Evolutionary conservation across 768 basidiomycete genomes (phyloP).

Genomic region (Serendipita sp.): DNA sequence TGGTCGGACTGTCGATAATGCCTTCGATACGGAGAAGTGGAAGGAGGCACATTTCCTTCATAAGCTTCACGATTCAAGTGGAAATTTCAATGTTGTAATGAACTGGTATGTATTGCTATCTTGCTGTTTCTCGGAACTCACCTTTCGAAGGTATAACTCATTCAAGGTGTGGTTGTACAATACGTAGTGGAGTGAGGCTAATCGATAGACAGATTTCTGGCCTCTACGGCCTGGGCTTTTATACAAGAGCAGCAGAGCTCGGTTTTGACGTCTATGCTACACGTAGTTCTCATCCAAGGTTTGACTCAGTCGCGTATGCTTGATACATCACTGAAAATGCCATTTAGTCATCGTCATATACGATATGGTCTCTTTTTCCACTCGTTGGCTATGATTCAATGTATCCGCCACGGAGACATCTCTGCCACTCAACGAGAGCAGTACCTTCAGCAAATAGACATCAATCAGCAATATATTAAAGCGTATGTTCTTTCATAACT

Average conservation of each 20-base stretch:
- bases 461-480: slow-evolving; percentile 45
- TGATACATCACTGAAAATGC: background rate
- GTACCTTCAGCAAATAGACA: slow-evolving; percentile 40
- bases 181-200: background rate
- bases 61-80: slow-evolving; percentile 27
- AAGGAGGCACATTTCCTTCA: slow-evolving; percentile 37
- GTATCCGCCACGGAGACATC: slow-evolving; percentile 31
- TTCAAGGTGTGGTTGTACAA: slow-evolving; percentile 31
- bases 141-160: slow-evolving; percentile 37
- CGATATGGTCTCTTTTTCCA: slow-evolving; percentile 58
- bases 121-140: background rate
- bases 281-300: slow-evolving; percentile 50
- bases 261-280: slow-evolving; percentile 48
- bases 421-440: slow-evolving; percentile 18
- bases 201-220: slow-evolving; percentile 33
- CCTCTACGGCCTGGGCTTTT: slow-evolving; percentile 43
- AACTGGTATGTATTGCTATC: slow-evolving; percentile 27
- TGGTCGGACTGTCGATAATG: slow-evolving; percentile 30
- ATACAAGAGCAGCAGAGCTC: slow-evolving; percentile 40
- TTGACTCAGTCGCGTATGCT: slow-evolving; percentile 12
- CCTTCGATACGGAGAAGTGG: slow-evolving; percentile 46
- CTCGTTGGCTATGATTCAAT: slow-evolving; percentile 46
- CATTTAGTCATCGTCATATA: slow-evolving; percentile 44
- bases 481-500: slow-evolving; percentile 24
- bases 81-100: slow-evolving; percentile 34